Base-by-base conservation (phyloP, 2,329 filamentous ascomycete genomes). In the Eutypella sp. region DNA sequence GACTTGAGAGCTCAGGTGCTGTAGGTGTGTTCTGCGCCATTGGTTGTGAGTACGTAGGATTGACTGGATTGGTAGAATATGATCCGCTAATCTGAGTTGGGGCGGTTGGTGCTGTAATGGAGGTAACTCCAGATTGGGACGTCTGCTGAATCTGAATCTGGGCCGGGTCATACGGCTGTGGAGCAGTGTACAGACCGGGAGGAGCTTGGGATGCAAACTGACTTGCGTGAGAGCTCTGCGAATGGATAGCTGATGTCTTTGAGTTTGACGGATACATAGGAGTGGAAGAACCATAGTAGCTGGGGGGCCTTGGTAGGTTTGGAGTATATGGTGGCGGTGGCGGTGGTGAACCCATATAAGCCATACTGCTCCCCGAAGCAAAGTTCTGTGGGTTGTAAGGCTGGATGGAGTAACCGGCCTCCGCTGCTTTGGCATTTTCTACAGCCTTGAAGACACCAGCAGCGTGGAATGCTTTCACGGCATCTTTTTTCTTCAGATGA, bases 401-500 rank as follows among this genome's bases (percentile, higher is more conserved):
- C 4, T 57, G 50, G 4, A 47, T 23, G 0, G 55, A 19, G 40
- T 57, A 57, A 3, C 49, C 51, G 13, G 55, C 57, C 41, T 56
- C 65, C n/a, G 51, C 56, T 4, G 54, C 56, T 27, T 55, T 64
- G 0, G 60, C 59, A 36, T 62, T 52, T 1, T 57, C 45, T 1
- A 66, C 61, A 9, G 57, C 58, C 8, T 65, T 43, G 22, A 64
- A 66, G 2, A 63, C 59, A 2, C 63, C 57, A 1, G 64, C 62
- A 2, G 60, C 57, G n/a, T 56, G 34, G n/a, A 64, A 58, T 0
- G 67, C 56, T 39, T 65, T 67, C 16, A 48, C 19, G 0, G 64
- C 57, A 33, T 63, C 63, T 46, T 66, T 68, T 48, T 65, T 66
- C 51, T 63, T 64, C 7, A 59, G 45, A 44, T 61, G 62, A 5